A percentile compares a stretch with the other conserved stretches of the same genome.
Evolutionary conservation across 345 rosid genomes (phyloP).

Genomic region (Theobroma cacao): DNA sequence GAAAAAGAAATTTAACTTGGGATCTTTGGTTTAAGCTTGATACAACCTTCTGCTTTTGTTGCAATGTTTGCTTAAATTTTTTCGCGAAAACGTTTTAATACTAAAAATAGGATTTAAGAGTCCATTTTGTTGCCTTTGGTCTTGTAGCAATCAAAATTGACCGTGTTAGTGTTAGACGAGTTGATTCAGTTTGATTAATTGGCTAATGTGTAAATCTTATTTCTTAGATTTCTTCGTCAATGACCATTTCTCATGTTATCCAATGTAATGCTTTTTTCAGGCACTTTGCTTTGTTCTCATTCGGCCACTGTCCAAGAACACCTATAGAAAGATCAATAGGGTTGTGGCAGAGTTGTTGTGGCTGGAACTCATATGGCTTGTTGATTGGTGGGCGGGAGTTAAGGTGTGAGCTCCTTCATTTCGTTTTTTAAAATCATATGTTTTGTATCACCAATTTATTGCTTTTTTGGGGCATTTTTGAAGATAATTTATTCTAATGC

Average conservation of each 20-base stretch:
- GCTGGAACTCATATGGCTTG: conserved; percentile 89
- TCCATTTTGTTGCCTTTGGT: background rate
- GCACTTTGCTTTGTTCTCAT: conserved; percentile 68
- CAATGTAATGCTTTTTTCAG: conserved; percentile 34
- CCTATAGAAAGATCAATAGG: conserved; percentile 70
- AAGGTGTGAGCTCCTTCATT: conserved; percentile 46
- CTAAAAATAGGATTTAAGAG: background rate
- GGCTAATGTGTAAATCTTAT: background rate
- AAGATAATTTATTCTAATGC: background rate
- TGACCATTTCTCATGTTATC: background rate
- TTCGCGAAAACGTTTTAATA: background rate
- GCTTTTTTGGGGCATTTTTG: background rate
- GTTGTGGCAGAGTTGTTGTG: conserved; percentile 77
- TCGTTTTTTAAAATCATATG: background rate
- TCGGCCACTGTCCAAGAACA: conserved; percentile 75
- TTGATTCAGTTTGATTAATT: background rate
- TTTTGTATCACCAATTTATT: background rate
- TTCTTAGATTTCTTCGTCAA: background rate
- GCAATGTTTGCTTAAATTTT: background rate
- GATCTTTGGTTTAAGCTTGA: background rate
- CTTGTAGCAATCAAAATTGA: background rate
- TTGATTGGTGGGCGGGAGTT: conserved; percentile 97
- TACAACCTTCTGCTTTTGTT: background rate
- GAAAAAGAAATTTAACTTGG: background rate
- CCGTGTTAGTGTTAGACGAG: background rate